These are phyloP conservation scores for Sporodiniella umbellata DNA, from an alignment of 371 early-diverging fungal species.

Conservation along the genomic window DNA sequence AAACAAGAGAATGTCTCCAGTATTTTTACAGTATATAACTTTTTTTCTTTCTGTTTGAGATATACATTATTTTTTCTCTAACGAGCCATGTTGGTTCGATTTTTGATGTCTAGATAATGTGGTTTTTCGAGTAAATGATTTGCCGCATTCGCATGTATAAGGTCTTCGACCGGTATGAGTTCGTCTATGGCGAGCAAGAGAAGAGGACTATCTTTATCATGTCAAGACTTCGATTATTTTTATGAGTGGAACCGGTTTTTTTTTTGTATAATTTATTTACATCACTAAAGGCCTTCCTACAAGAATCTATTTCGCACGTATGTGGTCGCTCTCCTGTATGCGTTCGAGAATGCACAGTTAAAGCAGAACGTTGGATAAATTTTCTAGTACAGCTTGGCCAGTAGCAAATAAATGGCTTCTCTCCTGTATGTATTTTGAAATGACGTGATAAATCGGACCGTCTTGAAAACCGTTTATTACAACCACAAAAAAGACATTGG, in stretches of 20 bases:
- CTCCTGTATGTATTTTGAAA: conserved; percentile 74
- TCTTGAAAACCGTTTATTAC: conserved; percentile 71
- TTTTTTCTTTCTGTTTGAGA: too few species aligned
- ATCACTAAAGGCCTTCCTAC: conserved; percentile 61
- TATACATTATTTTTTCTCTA: neutral
- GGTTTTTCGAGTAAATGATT: conserved; percentile 65
- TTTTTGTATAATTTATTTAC: conserved; percentile 1
- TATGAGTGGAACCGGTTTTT: neutral
- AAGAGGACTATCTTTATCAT: conserved; percentile 33
- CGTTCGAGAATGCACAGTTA: conserved; percentile 76
- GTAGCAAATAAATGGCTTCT: conserved; percentile 65
- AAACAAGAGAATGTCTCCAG: too few species aligned
- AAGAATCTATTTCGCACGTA: conserved; percentile 56
- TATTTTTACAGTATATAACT: too few species aligned
- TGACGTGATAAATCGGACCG: conserved; percentile 76
- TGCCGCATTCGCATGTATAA: conserved; percentile 49
- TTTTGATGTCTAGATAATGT: conserved; percentile 64
- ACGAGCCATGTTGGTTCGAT: conserved; percentile 6
- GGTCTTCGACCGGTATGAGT: conserved; percentile 47
- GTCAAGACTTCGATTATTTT: too few species aligned
- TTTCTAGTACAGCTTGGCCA: conserved; percentile 67
- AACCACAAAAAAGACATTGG: conserved; percentile 59
- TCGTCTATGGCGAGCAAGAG: conserved; percentile 43
- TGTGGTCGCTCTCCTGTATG: conserved; percentile 83
- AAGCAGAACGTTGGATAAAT: conserved; percentile 77